Percentiles rank a stretch among this genome's conserved stretches.
phyloP scores from a whole-genome alignment of 345 rosid species.

The Firmiana major region DNA sequence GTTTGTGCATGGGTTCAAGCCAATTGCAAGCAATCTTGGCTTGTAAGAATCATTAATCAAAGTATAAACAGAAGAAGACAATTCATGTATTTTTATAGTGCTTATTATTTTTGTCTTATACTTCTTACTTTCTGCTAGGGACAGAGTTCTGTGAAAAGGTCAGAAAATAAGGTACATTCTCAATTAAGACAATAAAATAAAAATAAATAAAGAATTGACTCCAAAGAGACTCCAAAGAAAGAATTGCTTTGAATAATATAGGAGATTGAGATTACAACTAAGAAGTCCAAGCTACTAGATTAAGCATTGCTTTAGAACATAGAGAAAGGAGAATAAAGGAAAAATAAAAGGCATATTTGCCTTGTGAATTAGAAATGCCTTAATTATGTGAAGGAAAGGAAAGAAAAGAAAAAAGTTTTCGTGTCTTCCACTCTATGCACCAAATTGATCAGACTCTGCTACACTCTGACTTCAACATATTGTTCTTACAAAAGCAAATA shows the following conservation, averaged over 20 bases:
- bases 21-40: neutral
- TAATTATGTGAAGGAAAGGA: neutral
- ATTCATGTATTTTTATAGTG: neutral
- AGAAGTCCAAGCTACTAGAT: neutral
- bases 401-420: conserved; percentile 8
- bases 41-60: neutral
- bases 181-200: neutral
- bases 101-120: neutral
- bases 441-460: neutral
- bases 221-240: neutral
- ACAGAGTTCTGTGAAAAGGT: neutral
- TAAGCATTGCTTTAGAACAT: neutral
- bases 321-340: neutral
- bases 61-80: neutral
- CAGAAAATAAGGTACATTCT: neutral
- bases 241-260: neutral
- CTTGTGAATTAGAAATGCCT: conserved; percentile 23
- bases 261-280: neutral
- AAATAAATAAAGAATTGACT: neutral
- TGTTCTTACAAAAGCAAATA: neutral
- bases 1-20: neutral
- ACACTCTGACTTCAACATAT: neutral
- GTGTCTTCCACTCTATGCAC: conserved; percentile 25
- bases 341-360: conserved; percentile 2
- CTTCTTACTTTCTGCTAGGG: neutral